A percentile compares a stretch with the other conserved stretches of the same genome.
phyloP scores from a whole-genome alignment of 2,329 filamentous ascomycete genomes.

The Fusarium floridanum region DNA sequence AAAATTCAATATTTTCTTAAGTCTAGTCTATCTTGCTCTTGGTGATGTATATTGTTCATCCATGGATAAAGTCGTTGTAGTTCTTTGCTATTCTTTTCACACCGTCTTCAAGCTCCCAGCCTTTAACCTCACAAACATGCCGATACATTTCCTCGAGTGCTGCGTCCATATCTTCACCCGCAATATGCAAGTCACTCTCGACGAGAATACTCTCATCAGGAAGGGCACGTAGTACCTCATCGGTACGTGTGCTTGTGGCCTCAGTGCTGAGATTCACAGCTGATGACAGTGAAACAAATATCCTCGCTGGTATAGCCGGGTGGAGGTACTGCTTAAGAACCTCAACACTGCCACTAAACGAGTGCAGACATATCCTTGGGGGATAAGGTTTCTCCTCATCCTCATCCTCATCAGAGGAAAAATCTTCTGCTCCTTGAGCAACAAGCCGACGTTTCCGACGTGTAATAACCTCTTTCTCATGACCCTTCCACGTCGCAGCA shows the following conservation, averaged over 20 bases:
- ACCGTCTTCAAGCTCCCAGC: conserved; percentile 81
- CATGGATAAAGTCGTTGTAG: conserved; percentile 83
- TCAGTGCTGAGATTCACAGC: conserved; percentile 80
- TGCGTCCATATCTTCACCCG: conserved; percentile 84
- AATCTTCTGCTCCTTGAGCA: conserved; percentile 62
- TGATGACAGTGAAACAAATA: conserved; percentile 91
- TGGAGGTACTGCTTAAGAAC: conserved; percentile 83
- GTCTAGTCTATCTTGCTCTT: neutral
- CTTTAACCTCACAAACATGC: conserved; percentile 82
- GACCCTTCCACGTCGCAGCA: conserved; percentile 75
- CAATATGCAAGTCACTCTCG: conserved; percentile 90
- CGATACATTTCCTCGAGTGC: conserved; percentile 80
- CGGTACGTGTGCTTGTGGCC: conserved; percentile 62
- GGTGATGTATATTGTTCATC: conserved; percentile 48
- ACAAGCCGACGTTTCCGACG: conserved; percentile 68
- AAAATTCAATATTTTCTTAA: conserved; percentile 24
- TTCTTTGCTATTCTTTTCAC: conserved; percentile 77
- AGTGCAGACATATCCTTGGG: conserved; percentile 92
- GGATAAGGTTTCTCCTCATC: conserved; percentile 74
- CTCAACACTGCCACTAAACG: conserved; percentile 84
- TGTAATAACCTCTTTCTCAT: conserved; percentile 72
- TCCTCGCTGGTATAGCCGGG: conserved; percentile 76
- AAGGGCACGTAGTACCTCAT: conserved; percentile 76
- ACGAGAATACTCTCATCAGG: conserved; percentile 85
- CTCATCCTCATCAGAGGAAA: conserved; percentile 52